Conservation (phyloP, 1,284 basidiomycete species). For the Irpex rosettiformis region DNA sequence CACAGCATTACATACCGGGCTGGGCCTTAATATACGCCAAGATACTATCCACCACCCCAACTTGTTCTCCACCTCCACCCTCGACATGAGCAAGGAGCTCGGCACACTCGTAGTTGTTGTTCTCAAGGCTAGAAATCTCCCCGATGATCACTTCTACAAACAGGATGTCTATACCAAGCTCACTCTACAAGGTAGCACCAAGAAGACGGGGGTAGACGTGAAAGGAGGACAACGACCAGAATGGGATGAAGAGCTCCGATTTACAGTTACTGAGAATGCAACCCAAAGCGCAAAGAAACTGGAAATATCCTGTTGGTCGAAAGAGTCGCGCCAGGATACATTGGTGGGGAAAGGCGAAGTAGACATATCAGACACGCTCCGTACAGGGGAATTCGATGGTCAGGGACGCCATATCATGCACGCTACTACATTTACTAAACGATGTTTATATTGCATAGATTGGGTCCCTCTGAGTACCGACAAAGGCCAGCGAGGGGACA, state of each 20-base stretch:
- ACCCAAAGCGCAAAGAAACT: constrained; percentile 49
- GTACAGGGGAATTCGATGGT: constrained; percentile 78
- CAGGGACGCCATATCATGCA: constrained; percentile 15
- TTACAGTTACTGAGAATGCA: constrained; percentile 48
- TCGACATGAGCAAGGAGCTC: constrained; percentile 32
- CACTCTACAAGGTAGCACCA: constrained; percentile 39
- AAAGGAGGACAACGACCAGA: constrained; percentile 77
- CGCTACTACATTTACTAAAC: background rate
- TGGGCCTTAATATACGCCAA: background rate
- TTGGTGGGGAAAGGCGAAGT: constrained; percentile 58
- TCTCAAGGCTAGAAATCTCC: constrained; percentile 69
- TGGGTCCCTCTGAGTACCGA: constrained; percentile 62
- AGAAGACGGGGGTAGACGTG: constrained; percentile 57
- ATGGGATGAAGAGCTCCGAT: constrained; percentile 72
- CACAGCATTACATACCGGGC: background rate
- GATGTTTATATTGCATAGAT: constrained; percentile 37
- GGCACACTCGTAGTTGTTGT: constrained; percentile 73
- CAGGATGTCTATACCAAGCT: constrained; percentile 68
- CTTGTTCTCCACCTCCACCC: background rate
- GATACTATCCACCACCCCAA: background rate
- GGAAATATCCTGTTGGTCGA: constrained; percentile 61
- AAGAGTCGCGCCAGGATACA: constrained; percentile 58
- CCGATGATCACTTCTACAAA: constrained; percentile 74
- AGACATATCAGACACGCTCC: constrained; percentile 64
- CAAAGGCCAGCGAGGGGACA: constrained; percentile 56